These are phyloP conservation scores for Phytophthora pistaciae DNA, from an alignment of 352 stramenopile species.

Conservation along the genomic window DNA sequence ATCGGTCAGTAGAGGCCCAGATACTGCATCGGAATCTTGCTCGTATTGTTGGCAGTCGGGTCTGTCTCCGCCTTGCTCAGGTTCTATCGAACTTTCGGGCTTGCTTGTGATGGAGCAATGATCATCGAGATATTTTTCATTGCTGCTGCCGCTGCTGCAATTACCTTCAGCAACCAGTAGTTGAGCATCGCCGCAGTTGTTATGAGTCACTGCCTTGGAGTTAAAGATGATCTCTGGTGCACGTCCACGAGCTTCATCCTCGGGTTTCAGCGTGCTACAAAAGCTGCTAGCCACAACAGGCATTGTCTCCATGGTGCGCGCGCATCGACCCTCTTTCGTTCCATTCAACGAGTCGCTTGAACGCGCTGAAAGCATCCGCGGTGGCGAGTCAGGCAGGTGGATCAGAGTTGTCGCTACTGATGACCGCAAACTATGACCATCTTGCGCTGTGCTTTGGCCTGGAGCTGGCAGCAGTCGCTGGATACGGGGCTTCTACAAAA, in stretches of 20 bases:
- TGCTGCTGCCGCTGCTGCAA: neutral
- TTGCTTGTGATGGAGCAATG: neutral
- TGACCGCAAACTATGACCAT: conserved; percentile 10
- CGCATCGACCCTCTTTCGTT: neutral
- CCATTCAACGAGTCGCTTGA: neutral
- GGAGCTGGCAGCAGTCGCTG: conserved; percentile 43
- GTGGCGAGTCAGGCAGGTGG: conserved; percentile 64
- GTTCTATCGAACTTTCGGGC: conserved; percentile 1
- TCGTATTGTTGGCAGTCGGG: neutral
- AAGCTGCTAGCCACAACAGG: neutral
- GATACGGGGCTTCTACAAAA: conserved; percentile 51
- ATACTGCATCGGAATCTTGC: neutral
- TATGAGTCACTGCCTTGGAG: neutral
- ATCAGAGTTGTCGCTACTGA: conserved; percentile 47
- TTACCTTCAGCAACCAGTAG: neutral
- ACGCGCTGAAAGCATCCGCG: conserved; percentile 23
- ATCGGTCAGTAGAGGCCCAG: conserved; percentile 17
- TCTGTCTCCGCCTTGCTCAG: neutral
- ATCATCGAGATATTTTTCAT: neutral
- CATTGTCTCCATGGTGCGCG: neutral
- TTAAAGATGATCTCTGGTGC: neutral
- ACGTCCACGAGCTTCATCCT: neutral
- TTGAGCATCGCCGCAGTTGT: neutral
- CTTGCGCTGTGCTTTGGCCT: conserved; percentile 27
- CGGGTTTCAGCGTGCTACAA: neutral